phyloP scores from a whole-genome alignment of 345 rosid genomes.

The Geranium brycei region DNA sequence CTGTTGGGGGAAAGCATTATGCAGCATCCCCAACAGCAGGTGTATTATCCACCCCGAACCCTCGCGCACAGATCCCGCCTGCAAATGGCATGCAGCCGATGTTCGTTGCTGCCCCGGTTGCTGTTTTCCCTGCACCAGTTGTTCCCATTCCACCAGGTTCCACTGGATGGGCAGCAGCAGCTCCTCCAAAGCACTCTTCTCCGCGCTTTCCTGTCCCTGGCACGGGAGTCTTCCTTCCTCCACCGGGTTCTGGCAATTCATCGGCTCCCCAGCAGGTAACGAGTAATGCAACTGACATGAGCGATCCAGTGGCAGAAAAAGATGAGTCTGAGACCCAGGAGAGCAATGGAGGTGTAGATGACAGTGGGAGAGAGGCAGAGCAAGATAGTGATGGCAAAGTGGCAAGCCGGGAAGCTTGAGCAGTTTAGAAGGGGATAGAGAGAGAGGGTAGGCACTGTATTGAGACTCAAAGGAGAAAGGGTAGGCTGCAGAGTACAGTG shows the following conservation, averaged over 20 bases:
- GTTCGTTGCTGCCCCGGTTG: constrained; percentile 32
- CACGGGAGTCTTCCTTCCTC: constrained; percentile 96
- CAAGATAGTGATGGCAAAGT: constrained; percentile 15
- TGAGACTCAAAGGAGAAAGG: no score
- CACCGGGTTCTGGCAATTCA: constrained; percentile 35
- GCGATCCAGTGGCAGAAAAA: not conserved
- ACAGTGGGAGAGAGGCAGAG: constrained; percentile 4
- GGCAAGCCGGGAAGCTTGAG: constrained; percentile 18
- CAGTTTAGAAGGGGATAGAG: constrained; percentile 18
- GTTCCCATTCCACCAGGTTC: constrained; percentile 46
- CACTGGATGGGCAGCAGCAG: constrained; percentile 42
- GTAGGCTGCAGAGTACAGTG: constrained; percentile 26
- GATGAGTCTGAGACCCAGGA: constrained; percentile 15
- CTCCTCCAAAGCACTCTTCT: constrained; percentile 51
- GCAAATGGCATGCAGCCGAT: constrained; percentile 45
- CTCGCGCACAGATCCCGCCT: constrained; percentile 42
- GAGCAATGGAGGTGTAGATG: constrained; percentile 28
- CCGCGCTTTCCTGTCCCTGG: constrained; percentile 63
- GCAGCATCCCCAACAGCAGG: constrained; percentile 34
- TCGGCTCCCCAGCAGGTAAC: constrained; percentile 23
- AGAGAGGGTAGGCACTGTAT: constrained; percentile 1
- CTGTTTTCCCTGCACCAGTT: constrained; percentile 41
- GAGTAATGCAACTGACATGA: constrained; percentile 3
- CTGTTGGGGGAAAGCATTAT: constrained; percentile 44
- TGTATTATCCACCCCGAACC: constrained; percentile 38